Evolutionary conservation across 345 rosid species (phyloP).

Genomic region (Jatropha curcas): DNA sequence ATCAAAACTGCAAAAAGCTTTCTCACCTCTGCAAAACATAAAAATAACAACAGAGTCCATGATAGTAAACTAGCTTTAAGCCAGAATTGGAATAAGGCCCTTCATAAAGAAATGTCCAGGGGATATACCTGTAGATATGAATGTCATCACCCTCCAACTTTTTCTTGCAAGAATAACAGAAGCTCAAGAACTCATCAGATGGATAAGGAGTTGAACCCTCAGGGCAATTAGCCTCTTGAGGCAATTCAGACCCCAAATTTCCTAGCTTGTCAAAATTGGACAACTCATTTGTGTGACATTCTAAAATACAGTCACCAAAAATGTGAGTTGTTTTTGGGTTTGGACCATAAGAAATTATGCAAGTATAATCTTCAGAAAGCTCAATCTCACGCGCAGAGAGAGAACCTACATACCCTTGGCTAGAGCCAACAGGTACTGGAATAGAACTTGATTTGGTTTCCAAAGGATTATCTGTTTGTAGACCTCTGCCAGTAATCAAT

Average conservation of each 20-base stretch:
- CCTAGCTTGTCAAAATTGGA: slow-evolving; percentile 32
- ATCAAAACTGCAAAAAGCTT: slow-evolving; percentile 39
- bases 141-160: slow-evolving; percentile 33
- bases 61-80: not conserved
- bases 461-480: slow-evolving; percentile 22
- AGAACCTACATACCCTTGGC: slow-evolving; percentile 29
- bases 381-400: slow-evolving; percentile 55
- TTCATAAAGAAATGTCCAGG: not conserved
- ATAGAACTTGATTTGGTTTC: slow-evolving; percentile 36
- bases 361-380: slow-evolving; percentile 71
- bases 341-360: slow-evolving; percentile 68
- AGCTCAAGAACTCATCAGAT: slow-evolving; percentile 32
- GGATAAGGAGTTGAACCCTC: slow-evolving; percentile 16
- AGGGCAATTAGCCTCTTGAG: slow-evolving; percentile 14
- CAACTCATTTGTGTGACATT: slow-evolving; percentile 46
- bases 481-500: slow-evolving; percentile 19
- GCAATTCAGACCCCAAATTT: slow-evolving; percentile 27
- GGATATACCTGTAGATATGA: slow-evolving; percentile 38
- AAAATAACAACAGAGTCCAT: slow-evolving; percentile 8
- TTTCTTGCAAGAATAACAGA: slow-evolving; percentile 44
- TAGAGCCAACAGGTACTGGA: slow-evolving; percentile 38
- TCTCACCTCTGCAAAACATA: slow-evolving; percentile 35
- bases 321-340: slow-evolving; percentile 62
- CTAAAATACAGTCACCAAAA: slow-evolving; percentile 57
- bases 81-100: not conserved